Base-by-base conservation (phyloP, 2,329 filamentous ascomycete genomes). In the Neodidymelliopsis sp. region DNA sequence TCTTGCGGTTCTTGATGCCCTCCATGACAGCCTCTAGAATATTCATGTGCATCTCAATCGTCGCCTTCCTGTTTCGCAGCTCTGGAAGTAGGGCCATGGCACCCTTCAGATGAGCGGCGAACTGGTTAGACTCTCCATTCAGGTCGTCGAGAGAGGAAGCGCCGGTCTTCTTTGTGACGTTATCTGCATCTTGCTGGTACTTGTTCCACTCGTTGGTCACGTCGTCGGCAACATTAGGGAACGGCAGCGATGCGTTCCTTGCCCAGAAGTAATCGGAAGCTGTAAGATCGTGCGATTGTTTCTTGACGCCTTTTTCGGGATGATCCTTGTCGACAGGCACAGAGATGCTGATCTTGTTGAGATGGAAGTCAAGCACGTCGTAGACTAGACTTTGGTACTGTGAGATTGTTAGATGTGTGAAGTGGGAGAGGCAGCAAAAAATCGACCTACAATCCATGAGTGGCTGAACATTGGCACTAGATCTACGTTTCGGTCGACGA, bases 381-480 rank as follows among this genome's bases (percentile, higher is more conserved):
- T 87, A 89, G 12, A 96, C 89, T 9, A 96, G 78, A 6, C 90
- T 94, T 72, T 96, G 91, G 63, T 96, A 88, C 54, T 64, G 15
- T 1, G n/a, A n/a, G n/a, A n/a, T n/a, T n/a, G 27, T 35, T 41
- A 39, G 37, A 13, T 39, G 8, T 24, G 22, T 11, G 3, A 22
- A 18, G n/a, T n/a, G n/a, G n/a, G n/a, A n/a, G n/a, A n/a, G n/a
- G n/a, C n/a, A n/a, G n/a, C n/a, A 11, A 6, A 33, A 27, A 19
- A 4, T n/a, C 8, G 9, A 54, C 59, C 41, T 47, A 64, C 59
- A 4, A 85, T 91, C 89, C 89, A 92, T 1, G 92, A 97, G 74
- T 99, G 94, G 11, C 93, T 97, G n/a, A 99, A 82, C 94, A 99
- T 97, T 2, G 94, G 92, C 57, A 96, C 91, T 42, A 99, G 77